Evolutionary conservation across 1,284 basidiomycete genomes (phyloP), one percentile per base, ranked within the genome.

Genomic region (Golubevia sp.): DNA sequence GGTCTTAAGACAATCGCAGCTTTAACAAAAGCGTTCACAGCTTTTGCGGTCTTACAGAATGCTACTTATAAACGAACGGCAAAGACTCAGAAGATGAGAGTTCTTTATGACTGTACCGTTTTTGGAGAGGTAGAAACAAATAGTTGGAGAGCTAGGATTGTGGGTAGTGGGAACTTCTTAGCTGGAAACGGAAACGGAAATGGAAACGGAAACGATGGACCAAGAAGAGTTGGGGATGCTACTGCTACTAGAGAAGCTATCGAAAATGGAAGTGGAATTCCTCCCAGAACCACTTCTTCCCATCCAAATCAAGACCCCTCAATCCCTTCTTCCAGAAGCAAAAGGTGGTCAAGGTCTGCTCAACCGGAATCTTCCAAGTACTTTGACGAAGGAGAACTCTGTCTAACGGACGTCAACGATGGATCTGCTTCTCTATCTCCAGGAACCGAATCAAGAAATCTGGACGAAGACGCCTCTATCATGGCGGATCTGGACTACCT

Each of bases 11-110:
- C 68, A 8, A 59, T 78, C 49, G 68, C 67, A 53, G 64, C 67
- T 7, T 74, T 87, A 57, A 87, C 86, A 0, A 87, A 86, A 66
- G 86, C 86, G 2, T 68, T 87, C 61, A 87, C 86, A 1, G 86
- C 86, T 0, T 87, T 87, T 72, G 86, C 86, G 0, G 86, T 86
- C 58, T 73, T 87, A 1, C 86, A 87, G 71, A 85, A 82, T 18
- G 85, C 86, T 18, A 87, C 87, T 2, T 85, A 84, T 78, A 75
- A 83, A 27, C 73, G 85, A 20, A 86, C 84, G 20, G 70, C 70
- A 0, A 68, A 64, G 52, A 65, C 65, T 54, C 70, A 71, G 61
- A 68, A 84, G 61, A 80, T 86, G 79, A 82, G 82, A 55, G 84
- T 86, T 23, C 62, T 87, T 20, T 86, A 86, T 64, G 86, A 87